phyloP scores from a whole-genome alignment of 2,329 filamentous ascomycete genomes.

The Sclerotiophoma versabilis region DNA sequence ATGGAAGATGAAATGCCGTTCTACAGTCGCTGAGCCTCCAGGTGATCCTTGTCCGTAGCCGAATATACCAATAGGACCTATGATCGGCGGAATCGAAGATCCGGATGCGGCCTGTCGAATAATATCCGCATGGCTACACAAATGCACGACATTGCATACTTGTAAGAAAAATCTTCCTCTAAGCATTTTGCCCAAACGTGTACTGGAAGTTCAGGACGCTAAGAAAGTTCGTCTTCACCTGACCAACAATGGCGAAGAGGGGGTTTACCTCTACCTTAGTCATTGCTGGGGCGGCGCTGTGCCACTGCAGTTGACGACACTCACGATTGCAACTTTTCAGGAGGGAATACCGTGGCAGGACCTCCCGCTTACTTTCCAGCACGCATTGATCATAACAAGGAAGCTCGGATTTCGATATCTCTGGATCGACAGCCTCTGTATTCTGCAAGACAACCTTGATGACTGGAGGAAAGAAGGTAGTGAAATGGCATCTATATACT shows the following conservation, averaged over 20 bases:
- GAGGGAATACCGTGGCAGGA: background rate
- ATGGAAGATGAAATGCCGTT: no score
- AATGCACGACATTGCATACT: background rate
- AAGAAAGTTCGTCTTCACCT: background rate
- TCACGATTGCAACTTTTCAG: background rate
- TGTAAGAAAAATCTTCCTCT: background rate
- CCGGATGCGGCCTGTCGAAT: background rate
- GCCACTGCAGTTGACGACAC: background rate
- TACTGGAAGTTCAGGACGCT: background rate
- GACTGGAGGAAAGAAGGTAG: constrained; percentile 1
- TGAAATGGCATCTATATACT: constrained; percentile 4
- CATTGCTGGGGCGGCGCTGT: constrained; percentile 6
- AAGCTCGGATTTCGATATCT: background rate
- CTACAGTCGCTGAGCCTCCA: background rate
- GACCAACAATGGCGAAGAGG: background rate
- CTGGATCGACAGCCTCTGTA: constrained; percentile 15
- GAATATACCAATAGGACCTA: background rate
- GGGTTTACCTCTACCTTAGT: constrained; percentile 1
- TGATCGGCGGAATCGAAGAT: no score
- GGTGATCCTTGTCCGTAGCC: background rate
- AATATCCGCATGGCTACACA: background rate
- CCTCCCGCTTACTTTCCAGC: background rate
- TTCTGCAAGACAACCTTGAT: background rate
- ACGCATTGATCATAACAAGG: background rate
- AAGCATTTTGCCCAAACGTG: background rate